Evolutionary conservation across 2,329 filamentous ascomycete species (phyloP).

Genomic region (Hymenoscyphus albidus): DNA sequence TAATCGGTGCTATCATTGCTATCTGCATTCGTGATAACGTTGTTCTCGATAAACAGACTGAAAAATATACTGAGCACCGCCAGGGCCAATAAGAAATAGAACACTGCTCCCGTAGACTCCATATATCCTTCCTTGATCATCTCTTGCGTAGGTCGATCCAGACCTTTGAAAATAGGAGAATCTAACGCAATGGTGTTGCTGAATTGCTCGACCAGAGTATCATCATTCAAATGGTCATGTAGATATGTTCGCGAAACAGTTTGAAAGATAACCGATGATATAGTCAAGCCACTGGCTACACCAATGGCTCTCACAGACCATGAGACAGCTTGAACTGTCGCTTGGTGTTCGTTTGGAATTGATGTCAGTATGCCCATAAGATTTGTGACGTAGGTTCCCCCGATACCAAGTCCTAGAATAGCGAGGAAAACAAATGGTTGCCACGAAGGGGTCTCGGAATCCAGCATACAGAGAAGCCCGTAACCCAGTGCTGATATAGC

Average conservation of each 20-base stretch:
- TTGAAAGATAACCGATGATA: slow-evolving; percentile 18
- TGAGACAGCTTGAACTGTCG: slow-evolving; percentile 69
- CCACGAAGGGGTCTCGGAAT: slow-evolving; percentile 51
- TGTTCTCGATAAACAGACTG: too few species aligned
- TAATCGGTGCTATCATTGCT: too few species aligned
- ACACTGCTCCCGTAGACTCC: too few species aligned
- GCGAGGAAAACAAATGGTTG: slow-evolving; percentile 51
- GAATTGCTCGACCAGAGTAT: too few species aligned
- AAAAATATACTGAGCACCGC: too few species aligned
- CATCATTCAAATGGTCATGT: too few species aligned
- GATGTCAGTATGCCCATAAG: slow-evolving; percentile 69
- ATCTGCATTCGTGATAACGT: too few species aligned
- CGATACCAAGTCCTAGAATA: slow-evolving; percentile 47
- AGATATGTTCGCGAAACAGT: neutral
- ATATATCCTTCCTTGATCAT: too few species aligned
- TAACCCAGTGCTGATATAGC: slow-evolving; percentile 43
- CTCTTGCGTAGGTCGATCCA: too few species aligned
- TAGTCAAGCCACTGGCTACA: slow-evolving; percentile 59
- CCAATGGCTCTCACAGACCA: slow-evolving; percentile 76
- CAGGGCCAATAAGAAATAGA: too few species aligned
- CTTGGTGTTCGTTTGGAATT: slow-evolving; percentile 60
- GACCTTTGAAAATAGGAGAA: too few species aligned
- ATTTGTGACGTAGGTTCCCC: slow-evolving; percentile 63
- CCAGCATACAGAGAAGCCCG: slow-evolving; percentile 49
- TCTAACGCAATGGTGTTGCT: too few species aligned